Evolutionary conservation across 176 grass and related monocot genomes (phyloP), one percentile per base, ranked within the genome.

Genomic region (Poa annua): DNA sequence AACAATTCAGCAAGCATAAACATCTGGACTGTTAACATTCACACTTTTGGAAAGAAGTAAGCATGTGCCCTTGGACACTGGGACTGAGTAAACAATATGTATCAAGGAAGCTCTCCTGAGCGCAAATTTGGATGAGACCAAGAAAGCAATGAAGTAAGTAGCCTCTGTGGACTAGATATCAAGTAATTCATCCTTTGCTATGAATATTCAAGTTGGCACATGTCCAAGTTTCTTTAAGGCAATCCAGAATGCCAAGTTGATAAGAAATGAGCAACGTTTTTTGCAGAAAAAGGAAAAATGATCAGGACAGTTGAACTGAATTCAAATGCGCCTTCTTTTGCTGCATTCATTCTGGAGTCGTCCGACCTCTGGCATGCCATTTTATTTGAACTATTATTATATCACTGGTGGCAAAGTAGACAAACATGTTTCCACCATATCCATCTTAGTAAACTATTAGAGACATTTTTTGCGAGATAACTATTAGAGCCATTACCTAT

Each of bases 1-100:
- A 85, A 52, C 20, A 92, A 56, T 59, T 52, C 14, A 64, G 66
- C 33, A 87, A 34, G 60, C 19, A 76, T 8, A 34, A 77, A n/a
- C n/a, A 85, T 80, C 12, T 79, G n/a, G 79, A 65, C 66, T 57
- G 52, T 20, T 33, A 26, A 55, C 36, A 74, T 57, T 66, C 39
- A 65, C 35, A 63, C 25, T 41, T 41, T 16, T 34, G 3, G 8
- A 11, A 72, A 71, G 17, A 74, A 79, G 10, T 35, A 47, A 21
- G 21, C 22, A 82, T 42, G 81, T 71, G 21, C 74, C 74, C 17
- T 78, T 34, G 39, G 72, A 51, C 48, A 41, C 17, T 26, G 11
- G 47, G 45, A 55, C 16, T 47, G n/a, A 51, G 47, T 22, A 70
- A n/a, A 44, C 22, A 57, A 11, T 24, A 32, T 63, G 60, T 7